These are phyloP conservation scores for Alternaria gaisen DNA, from an alignment of 2,329 filamentous ascomycete genomes.

Conservation along the genomic window DNA sequence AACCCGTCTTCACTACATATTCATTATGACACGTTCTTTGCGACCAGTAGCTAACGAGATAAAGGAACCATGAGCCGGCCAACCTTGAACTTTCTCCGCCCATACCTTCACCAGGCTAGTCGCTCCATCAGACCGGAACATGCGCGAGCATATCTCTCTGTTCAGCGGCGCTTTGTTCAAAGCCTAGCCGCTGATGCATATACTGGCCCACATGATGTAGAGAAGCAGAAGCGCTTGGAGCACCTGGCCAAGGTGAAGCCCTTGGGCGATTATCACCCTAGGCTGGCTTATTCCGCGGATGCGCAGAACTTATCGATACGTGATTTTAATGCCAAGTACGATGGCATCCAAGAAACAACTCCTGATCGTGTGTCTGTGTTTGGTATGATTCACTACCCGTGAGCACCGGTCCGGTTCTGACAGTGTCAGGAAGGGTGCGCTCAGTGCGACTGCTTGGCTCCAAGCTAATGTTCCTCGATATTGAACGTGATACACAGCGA, in stretches of 20 bases:
- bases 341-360: conserved; percentile 35
- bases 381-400: conserved; percentile 35
- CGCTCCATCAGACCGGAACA: conserved; percentile 53
- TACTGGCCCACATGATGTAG: conserved; percentile 52
- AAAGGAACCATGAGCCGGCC: conserved; percentile 57
- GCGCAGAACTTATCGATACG: conserved; percentile 34
- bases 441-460: conserved; percentile 75
- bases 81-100: conserved; percentile 64
- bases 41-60: conserved; percentile 47
- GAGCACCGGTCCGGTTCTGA: conserved; percentile 31
- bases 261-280: conserved; percentile 66
- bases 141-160: conserved; percentile 60
- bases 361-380: conserved; percentile 46
- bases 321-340: conserved; percentile 43
- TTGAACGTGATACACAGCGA: conserved; percentile 75
- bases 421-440: conserved; percentile 72
- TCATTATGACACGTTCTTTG: neutral
- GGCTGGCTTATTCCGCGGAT: conserved; percentile 42
- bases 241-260: conserved; percentile 62
- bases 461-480: conserved; percentile 84
- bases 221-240: conserved; percentile 62
- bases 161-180: conserved; percentile 45
- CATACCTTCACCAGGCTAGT: conserved; percentile 60
- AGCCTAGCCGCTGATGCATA: conserved; percentile 29
- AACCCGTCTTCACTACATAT: conserved; percentile 20